Evolutionary conservation across 192 early-diverging fungal genomes (phyloP), one percentile per base, ranked within the genome.

Genomic region (Linnemannia schmuckeri): DNA sequence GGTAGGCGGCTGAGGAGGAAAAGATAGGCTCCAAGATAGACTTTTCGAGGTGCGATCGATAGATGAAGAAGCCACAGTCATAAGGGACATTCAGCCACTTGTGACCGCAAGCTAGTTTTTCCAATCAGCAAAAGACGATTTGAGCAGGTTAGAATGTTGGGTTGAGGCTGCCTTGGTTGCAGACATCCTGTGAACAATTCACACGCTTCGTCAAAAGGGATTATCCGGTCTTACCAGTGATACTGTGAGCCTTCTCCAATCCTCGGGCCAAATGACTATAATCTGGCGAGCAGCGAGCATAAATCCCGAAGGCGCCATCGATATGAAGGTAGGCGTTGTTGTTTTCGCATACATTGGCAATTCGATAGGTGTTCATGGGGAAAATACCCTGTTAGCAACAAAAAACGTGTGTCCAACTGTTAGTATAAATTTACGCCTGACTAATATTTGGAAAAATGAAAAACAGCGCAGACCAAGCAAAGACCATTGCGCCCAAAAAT

Each of bases 1-100:
- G 75, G 49, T 91, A 91, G 2, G 90, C 90, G 0, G 92, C 81
- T 1, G 86, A 76, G 33, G 88, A 88, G 30, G 76, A 71, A 30
- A 87, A 85, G 6, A 88, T 30, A 0, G 82, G 73, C 38, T 80
- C 79, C 41, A 88, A 74, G 75, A 82, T 88, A 2, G 76, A 24
- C 33, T 85, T 81, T 42, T 85, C 85, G 49, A 83, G 89, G 10
- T 44, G 54, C 20, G 46, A 54, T 27, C 79, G 75, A 75, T 74
- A 86, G 68, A 90, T 79, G 69, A 92, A 91, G 24, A 93, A 49
- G 49, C 93, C 92, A 74, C 90, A 92, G 76, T 94, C 93, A 72
- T 93, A 94, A 9, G 93, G 92, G 1, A 92, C 92, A 77, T 94
- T 94, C 18, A 94, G 81, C 91, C 92, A 94, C 75, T 94, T 94